Conservation (phyloP, 805 yeast genomes). For the Lipomyces chichibuensis region DNA sequence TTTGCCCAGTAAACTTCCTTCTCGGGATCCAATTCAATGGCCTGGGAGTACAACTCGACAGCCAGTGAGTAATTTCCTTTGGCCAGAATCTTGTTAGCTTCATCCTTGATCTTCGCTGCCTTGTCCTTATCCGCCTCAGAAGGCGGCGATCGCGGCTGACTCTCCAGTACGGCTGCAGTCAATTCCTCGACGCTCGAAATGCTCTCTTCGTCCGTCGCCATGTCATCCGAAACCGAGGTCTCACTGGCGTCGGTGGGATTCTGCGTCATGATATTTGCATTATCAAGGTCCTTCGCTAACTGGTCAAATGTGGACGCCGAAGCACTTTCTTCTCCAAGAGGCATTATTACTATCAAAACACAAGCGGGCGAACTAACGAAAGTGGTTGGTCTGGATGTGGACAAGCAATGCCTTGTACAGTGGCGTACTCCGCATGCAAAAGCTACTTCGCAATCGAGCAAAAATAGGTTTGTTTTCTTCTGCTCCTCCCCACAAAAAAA, state of each 20-base stretch:
- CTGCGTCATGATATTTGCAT: not conserved
- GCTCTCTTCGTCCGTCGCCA: slow-evolving; percentile 10
- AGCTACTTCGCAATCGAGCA: no score
- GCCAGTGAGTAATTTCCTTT: slow-evolving; percentile 71
- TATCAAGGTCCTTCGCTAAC: slow-evolving; percentile 5
- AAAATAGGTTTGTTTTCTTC: no score
- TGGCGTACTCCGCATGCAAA: not conserved
- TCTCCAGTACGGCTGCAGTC: slow-evolving; percentile 1
- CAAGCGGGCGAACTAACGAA: not conserved
- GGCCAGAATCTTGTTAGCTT: slow-evolving; percentile 90
- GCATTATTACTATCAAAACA: not conserved
- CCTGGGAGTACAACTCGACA: slow-evolving; percentile 74
- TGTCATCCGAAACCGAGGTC: not conserved
- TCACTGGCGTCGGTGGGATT: not conserved
- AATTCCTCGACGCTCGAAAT: slow-evolving; percentile 12
- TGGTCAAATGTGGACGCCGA: slow-evolving; percentile 1
- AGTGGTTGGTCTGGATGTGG: not conserved
- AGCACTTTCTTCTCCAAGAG: not conserved
- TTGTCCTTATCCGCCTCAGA: slow-evolving; percentile 57
- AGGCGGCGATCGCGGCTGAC: slow-evolving; percentile 10
- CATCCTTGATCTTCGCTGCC: slow-evolving; percentile 79
- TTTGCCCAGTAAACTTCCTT: slow-evolving; percentile 90
- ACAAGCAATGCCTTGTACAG: not conserved
- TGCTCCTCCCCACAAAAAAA: no score
- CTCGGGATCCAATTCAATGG: slow-evolving; percentile 67